A percentile compares a stretch with the other conserved stretches of the same genome.
Evolutionary conservation across 805 yeast genomes (phyloP).

Genomic region (Vanderwaltozyma verrucispora): DNA sequence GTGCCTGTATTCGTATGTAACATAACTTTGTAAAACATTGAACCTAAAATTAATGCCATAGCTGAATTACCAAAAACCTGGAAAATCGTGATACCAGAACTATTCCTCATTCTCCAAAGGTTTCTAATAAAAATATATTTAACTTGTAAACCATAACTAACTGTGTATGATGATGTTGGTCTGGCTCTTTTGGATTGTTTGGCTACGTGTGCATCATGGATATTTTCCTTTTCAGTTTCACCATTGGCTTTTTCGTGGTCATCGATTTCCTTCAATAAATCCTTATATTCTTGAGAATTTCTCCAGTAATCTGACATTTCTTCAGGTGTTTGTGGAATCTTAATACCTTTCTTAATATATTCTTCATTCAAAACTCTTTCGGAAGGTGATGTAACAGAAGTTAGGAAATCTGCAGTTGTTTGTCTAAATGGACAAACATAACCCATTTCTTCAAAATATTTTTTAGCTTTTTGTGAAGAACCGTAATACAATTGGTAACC

Average conservation of each 20-base stretch:
- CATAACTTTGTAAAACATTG: slow-evolving; percentile 42
- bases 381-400: slow-evolving; percentile 43
- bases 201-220: slow-evolving; percentile 33
- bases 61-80: slow-evolving; percentile 33
- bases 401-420: slow-evolving; percentile 50
- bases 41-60: slow-evolving; percentile 43
- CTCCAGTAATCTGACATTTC: slow-evolving; percentile 47
- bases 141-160: slow-evolving; percentile 41
- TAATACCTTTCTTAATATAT: slow-evolving; percentile 34
- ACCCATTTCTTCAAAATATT: slow-evolving; percentile 44
- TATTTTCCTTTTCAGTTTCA: slow-evolving; percentile 8
- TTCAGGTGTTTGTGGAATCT: slow-evolving; percentile 41
- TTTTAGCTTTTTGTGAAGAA: slow-evolving; percentile 34
- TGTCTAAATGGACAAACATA: slow-evolving; percentile 46
- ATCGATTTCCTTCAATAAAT: slow-evolving; percentile 37
- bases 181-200: slow-evolving; percentile 38
- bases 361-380: slow-evolving; percentile 39
- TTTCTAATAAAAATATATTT: slow-evolving; percentile 36
- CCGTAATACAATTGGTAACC: slow-evolving; percentile 51
- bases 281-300: slow-evolving; percentile 33
- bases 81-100: slow-evolving; percentile 33
- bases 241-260: not conserved
- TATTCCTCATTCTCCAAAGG: slow-evolving; percentile 37
- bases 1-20: slow-evolving; percentile 29
- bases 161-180: slow-evolving; percentile 38